Evolutionary conservation across 148 eudicot genomes (phyloP), one percentile per base, ranked within the genome.

Genomic region (Persicaria maculosa): DNA sequence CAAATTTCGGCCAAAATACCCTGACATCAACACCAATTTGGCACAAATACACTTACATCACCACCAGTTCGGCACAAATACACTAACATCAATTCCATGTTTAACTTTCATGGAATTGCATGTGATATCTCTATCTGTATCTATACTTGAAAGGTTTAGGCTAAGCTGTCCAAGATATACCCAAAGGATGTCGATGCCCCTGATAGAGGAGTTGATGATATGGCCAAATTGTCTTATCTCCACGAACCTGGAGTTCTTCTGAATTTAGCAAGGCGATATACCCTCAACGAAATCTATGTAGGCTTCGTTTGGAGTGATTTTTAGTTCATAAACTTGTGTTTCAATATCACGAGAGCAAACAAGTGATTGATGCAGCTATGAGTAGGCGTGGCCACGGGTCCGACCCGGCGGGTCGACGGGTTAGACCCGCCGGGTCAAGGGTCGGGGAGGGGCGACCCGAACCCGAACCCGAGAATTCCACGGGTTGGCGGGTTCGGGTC

Each of bases 191-290:
- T 80, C 79, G 98, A 93, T 77, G 97, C 98, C 74, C 97, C 94
- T 71, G 85, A 81, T 79, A 88, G 88, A 47, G 98, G 98, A 77
- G 97, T 88, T 74, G 97, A 93, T 89, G 98, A 93, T 86, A 93
- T 93, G 98, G 91, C 92, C 48, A 93, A 89, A 76, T 83, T 93
- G 74, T 89, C 97, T 68, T 93, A 93, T 83, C 79, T 93, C 84
- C 94, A 93, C 62, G 98, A 93, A 77, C 98, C 98, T 50, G 98
- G 92, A 80, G 94, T 93, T 80, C 77, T 93, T 73, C 92, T 86
- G 81, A 93, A 93, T 81, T 81, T 93, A 80, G 80, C 85, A 31
- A 78, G 87, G 44, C 86, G 98, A 82, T 93, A 62, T 25, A 85
- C 81, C 31, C 90, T 86, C 47, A 91, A 93, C 64, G 91, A 91